These are phyloP conservation scores for Microdochium bolleyi DNA, from an alignment of 2,329 filamentous ascomycete genomes.

Conservation along the genomic window DNA sequence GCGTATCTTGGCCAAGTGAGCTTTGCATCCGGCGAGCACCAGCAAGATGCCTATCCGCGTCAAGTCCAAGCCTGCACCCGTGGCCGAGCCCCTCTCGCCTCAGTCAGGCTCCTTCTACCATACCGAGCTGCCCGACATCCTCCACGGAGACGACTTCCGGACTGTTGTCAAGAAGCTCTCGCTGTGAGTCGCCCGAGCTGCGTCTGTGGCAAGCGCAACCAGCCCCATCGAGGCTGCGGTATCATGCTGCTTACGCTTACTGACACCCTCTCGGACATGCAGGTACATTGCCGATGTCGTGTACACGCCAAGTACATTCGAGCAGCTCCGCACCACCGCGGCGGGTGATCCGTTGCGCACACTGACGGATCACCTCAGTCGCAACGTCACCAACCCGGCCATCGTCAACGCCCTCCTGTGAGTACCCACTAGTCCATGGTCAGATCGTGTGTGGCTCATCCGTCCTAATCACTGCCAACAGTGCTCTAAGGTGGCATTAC, in stretches of 20 bases:
- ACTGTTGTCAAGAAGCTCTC: constrained; percentile 61
- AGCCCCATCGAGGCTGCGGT: constrained; percentile 1
- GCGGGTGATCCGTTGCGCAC: constrained; percentile 48
- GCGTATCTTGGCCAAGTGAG: too few relatives aligned
- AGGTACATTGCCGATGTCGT: constrained; percentile 59
- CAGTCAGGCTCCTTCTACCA: constrained; percentile 6
- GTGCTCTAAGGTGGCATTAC: constrained; percentile 70
- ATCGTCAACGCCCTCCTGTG: constrained; percentile 69
- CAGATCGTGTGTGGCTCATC: neutral
- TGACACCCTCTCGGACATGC: constrained; percentile 7
- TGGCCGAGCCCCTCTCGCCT: constrained; percentile 24
- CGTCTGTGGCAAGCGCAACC: too few relatives aligned
- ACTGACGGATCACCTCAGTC: constrained; percentile 57
- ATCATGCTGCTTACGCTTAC: neutral
- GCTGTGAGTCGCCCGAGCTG: too few relatives aligned
- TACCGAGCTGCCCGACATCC: constrained; percentile 45
- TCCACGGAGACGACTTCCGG: constrained; percentile 51
- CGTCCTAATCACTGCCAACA: constrained; percentile 23
- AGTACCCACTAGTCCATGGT: constrained; percentile 22
- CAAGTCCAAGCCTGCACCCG: constrained; percentile 21
- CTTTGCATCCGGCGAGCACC: too few relatives aligned
- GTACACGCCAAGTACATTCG: constrained; percentile 60
- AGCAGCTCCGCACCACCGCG: constrained; percentile 61
- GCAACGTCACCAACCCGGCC: constrained; percentile 57
- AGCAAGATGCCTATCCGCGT: constrained; percentile 27